Conservation (phyloP, 2,329 filamentous ascomycete genomes). For the Malbranchea zuffiana region DNA sequence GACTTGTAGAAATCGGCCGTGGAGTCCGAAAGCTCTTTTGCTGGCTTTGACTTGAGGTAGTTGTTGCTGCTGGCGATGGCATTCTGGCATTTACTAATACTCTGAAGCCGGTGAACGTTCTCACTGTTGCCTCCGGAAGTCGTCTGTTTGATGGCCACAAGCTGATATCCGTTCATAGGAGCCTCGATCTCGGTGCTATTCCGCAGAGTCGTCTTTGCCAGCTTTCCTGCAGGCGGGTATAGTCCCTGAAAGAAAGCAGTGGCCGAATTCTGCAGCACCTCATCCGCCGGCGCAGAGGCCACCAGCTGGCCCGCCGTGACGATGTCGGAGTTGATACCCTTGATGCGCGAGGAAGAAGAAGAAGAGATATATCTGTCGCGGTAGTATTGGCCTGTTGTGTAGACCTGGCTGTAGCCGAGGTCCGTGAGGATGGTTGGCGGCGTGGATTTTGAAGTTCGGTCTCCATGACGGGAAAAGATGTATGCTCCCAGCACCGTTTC, state of each 20-base stretch:
- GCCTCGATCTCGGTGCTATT: conserved; percentile 57
- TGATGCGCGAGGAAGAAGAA: conserved; percentile 50
- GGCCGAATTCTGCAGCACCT: conserved; percentile 70
- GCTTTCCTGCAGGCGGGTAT: conserved; percentile 61
- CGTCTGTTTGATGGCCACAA: conserved; percentile 61
- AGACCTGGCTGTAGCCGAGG: conserved; percentile 67
- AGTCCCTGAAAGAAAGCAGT: conserved; percentile 72
- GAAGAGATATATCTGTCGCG: conserved; percentile 61
- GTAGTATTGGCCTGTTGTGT: conserved; percentile 62
- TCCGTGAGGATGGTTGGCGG: conserved; percentile 63
- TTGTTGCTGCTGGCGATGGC: conserved; percentile 48
- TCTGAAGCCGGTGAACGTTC: conserved; percentile 48
- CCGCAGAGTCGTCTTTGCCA: conserved; percentile 51
- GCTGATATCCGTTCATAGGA: conserved; percentile 71
- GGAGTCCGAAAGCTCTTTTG: conserved; percentile 36
- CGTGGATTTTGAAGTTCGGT: conserved; percentile 68
- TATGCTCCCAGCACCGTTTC: conserved; percentile 73
- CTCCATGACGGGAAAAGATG: conserved; percentile 83
- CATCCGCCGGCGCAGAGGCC: conserved; percentile 61
- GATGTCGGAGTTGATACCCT: conserved; percentile 53
- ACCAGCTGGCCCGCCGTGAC: conserved; percentile 61
- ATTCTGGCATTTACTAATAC: conserved; percentile 44
- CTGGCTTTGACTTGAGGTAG: conserved; percentile 45
- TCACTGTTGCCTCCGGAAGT: conserved; percentile 49
- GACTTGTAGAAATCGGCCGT: conserved; percentile 46